These are phyloP conservation scores for Parathielavia hyrcaniae DNA, from an alignment of 495 filamentous ascomycete species.

Conservation along the genomic window DNA sequence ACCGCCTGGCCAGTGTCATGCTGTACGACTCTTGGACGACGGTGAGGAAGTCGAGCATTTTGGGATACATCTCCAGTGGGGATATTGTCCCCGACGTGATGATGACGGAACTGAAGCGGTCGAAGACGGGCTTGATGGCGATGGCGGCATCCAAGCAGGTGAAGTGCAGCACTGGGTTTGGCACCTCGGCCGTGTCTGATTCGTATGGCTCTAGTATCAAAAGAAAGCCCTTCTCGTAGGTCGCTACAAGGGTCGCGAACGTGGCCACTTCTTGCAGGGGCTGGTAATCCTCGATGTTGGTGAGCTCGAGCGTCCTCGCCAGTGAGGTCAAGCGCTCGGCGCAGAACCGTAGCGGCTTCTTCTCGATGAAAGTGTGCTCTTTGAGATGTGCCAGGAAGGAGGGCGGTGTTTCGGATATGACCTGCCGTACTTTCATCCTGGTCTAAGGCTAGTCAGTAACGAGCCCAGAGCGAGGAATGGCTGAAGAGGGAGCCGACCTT, in stretches of 20 bases:
- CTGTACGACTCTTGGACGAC: constrained; percentile 94
- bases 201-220: constrained; percentile 96
- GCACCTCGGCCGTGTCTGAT: constrained; percentile 89
- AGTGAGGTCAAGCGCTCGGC: constrained; percentile 92
- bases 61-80: constrained; percentile 97
- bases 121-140: constrained; percentile 95
- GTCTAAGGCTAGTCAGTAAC: constrained; percentile 46
- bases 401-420: constrained; percentile 92
- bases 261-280: constrained; percentile 96
- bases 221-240: constrained; percentile 95
- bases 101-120: constrained; percentile 94
- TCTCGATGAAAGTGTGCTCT: constrained; percentile 94
- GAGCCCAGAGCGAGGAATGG: neutral
- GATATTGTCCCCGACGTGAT: constrained; percentile 98
- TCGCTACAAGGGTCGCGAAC: constrained; percentile 95
- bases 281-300: constrained; percentile 96
- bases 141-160: constrained; percentile 97
- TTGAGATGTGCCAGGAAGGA: constrained; percentile 92
- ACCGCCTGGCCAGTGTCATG: constrained; percentile 92
- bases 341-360: constrained; percentile 92
- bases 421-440: constrained; percentile 94
- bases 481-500: constrained; percentile 45
- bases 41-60: constrained; percentile 88
- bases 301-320: constrained; percentile 89
- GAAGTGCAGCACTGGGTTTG: constrained; percentile 93